These are phyloP conservation scores for Kluyveromyces siamensis DNA, from an alignment of 805 yeast genomes.

Conservation along the genomic window DNA sequence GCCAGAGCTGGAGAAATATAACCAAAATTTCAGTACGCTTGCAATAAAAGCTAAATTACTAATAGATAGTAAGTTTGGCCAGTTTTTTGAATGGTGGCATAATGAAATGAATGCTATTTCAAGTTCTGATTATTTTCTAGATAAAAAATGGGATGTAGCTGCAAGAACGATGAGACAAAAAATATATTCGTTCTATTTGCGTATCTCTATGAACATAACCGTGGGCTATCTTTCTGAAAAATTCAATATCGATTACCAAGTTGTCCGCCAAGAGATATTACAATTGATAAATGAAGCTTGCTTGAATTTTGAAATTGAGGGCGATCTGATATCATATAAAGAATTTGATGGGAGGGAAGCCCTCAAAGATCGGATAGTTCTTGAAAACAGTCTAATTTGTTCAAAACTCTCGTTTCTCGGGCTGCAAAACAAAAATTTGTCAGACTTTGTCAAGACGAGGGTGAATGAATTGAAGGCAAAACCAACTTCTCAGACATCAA, in stretches of 20 bases:
- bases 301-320: constrained; percentile 15
- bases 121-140: constrained; percentile 11
- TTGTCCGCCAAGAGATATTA: constrained; percentile 13
- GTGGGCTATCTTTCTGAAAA: constrained; percentile 19
- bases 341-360: not conserved
- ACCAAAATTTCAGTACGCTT: constrained; percentile 8
- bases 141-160: constrained; percentile 13
- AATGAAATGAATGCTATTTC: constrained; percentile 10
- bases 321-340: constrained; percentile 10
- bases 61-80: constrained; percentile 15
- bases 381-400: not conserved
- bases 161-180: constrained; percentile 18
- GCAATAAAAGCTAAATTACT: constrained; percentile 12
- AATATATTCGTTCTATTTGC: constrained; percentile 22
- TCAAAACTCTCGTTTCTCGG: not conserved
- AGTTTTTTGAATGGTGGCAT: constrained; percentile 20
- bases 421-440: not conserved
- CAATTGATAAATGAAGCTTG: constrained; percentile 12
- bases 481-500: not conserved
- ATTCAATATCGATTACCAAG: constrained; percentile 11
- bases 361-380: not conserved
- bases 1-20: constrained; percentile 10
- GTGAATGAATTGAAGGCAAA: not conserved
- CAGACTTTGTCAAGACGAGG: not conserved
- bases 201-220: constrained; percentile 15